Evolutionary conservation across 495 filamentous ascomycete genomes (phyloP).

Genomic region (Cercophora newfieldiana): DNA sequence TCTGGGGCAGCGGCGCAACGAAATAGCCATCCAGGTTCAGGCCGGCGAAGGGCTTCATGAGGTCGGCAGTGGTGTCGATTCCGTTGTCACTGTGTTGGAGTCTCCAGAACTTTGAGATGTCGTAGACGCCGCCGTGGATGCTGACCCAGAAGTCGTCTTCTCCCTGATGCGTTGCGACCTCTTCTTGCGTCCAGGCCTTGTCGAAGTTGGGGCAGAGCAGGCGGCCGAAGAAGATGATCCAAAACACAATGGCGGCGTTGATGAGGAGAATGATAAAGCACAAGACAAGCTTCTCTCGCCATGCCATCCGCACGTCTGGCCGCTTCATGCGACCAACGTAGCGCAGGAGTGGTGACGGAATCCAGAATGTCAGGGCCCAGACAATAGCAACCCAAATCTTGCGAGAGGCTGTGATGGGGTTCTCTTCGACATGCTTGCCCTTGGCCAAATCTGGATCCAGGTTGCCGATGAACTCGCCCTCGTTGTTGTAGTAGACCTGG

Average conservation of each 20-base stretch:
- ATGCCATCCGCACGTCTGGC: slow-evolving; percentile 94
- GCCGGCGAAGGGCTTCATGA: slow-evolving; percentile 78
- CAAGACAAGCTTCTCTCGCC: slow-evolving; percentile 91
- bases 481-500: slow-evolving; percentile 67
- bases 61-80: slow-evolving; percentile 57
- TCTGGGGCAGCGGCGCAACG: slow-evolving; percentile 69
- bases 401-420: slow-evolving; percentile 60
- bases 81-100: slow-evolving; percentile 72
- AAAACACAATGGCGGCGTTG: slow-evolving; percentile 86
- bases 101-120: slow-evolving; percentile 84
- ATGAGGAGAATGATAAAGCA: slow-evolving; percentile 76
- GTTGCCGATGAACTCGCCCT: slow-evolving; percentile 53
- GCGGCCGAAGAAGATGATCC: slow-evolving; percentile 82
- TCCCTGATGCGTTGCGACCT: slow-evolving; percentile 70
- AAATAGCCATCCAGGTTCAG: slow-evolving; percentile 82
- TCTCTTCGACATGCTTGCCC: slow-evolving; percentile 72
- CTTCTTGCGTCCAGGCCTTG: slow-evolving; percentile 78
- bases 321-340: slow-evolving; percentile 93
- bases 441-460: slow-evolving; percentile 76
- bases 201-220: slow-evolving; percentile 88
- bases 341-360: slow-evolving; percentile 80
- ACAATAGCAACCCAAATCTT: slow-evolving; percentile 78
- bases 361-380: slow-evolving; percentile 92
- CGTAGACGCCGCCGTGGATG: slow-evolving; percentile 86
- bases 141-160: slow-evolving; percentile 84